Evolutionary conservation across 1,284 basidiomycete genomes (phyloP), one percentile per base, ranked within the genome.

Genomic region (Inonotus hispidus): DNA sequence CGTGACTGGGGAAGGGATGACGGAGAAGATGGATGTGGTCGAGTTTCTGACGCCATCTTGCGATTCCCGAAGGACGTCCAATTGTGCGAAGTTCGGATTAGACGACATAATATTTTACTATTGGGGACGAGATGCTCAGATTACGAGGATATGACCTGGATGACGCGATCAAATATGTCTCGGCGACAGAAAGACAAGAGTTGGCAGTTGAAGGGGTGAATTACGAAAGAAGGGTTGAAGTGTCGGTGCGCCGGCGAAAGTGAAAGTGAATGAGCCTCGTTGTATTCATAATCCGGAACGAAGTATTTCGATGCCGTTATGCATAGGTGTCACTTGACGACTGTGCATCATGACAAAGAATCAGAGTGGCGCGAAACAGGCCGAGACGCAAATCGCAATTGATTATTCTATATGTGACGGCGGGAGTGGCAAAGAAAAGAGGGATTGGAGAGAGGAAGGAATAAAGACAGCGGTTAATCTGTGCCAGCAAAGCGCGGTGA

Each of bases 401-500:
- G 41, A 43, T 43, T 43, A 43, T n/a, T 43, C 7, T 19, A 7
- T n/a, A 49, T 49, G 47, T 5, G 23, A 21, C n/a, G 27, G 23
- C 25, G 25, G n/a, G 47, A 49, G 47, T 5, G 39, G 23, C 45
- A 19, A 47, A 47, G 13, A 47, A 25, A 23, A 25, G 10, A 14
- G 23, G 7, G 13, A 43, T 14, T 13, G 19, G 13, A 14, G 41
- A 43, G 16, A 4, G 16, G 8, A 16, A 35, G 39, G 4, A 38
- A 54, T 19, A 3, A 46, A 13, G n/a, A 43, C 10, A 7, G 25
- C 11, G 21, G 19, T 8, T 19, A 35, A 32, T n/a, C 7, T 27
- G n/a, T 46, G 55, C 55, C 41, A 56, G 43, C 55, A 56, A 56
- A 8, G 29, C 43, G 25, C 43, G 25, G 39, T 52, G 23, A 14